Evolutionary conservation across 2,329 filamentous ascomycete genomes (phyloP).

Genomic region (Dactylellina parvicollis): DNA sequence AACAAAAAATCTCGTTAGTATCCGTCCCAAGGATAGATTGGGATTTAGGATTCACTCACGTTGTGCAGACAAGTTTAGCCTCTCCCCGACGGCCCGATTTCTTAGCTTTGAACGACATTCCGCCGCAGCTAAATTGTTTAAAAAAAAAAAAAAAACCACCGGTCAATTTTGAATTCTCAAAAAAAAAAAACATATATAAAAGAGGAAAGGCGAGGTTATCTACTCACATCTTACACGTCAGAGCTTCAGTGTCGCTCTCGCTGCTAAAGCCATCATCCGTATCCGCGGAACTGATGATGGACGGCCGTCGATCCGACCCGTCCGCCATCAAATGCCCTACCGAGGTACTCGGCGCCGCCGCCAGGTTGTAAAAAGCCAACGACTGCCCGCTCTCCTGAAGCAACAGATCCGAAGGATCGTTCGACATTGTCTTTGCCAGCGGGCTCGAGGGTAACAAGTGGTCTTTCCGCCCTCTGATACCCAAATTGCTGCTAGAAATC

Average conservation of each 20-base stretch:
- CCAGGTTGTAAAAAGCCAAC: constrained; percentile 51
- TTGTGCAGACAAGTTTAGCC: constrained; percentile 71
- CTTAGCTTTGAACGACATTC: constrained; percentile 71
- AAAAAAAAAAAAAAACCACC: constrained; percentile 12
- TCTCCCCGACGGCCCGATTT: constrained; percentile 65
- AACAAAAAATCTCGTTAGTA: constrained; percentile 1
- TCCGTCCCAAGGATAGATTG: background rate
- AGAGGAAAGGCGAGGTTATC: constrained; percentile 61
- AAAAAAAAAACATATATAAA: too few relatives aligned
- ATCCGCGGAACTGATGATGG: constrained; percentile 69
- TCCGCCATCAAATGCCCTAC: constrained; percentile 59
- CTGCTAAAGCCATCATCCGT: constrained; percentile 58
- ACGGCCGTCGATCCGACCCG: constrained; percentile 66
- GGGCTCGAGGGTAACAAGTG: constrained; percentile 37
- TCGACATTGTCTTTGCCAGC: constrained; percentile 48
- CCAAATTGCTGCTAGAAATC: constrained; percentile 43
- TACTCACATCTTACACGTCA: constrained; percentile 66
- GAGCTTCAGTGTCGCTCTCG: constrained; percentile 62
- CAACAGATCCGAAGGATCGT: constrained; percentile 49
- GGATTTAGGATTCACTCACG: constrained; percentile 60
- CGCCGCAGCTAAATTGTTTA: constrained; percentile 66
- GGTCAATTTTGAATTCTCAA: background rate
- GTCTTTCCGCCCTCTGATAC: constrained; percentile 19
- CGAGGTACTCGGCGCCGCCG: constrained; percentile 52
- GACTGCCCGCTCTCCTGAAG: constrained; percentile 33